Evolutionary conservation across 1,284 basidiomycete genomes (phyloP), one percentile per base, ranked within the genome.

Genomic region (Flammula alnicola): DNA sequence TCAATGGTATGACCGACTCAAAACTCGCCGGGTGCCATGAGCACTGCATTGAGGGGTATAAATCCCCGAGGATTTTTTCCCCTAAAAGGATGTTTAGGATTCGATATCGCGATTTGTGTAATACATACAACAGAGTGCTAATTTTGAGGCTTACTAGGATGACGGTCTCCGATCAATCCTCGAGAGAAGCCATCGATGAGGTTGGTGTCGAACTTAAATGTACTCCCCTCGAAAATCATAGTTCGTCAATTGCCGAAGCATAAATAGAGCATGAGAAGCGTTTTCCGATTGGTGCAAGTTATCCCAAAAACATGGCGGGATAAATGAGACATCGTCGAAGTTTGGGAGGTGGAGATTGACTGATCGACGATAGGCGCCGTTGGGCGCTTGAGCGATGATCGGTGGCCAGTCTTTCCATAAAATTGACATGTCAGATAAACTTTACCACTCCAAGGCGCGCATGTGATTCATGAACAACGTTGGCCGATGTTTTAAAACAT

Each of bases 11-110:
- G 17, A 30, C 19, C n/a, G 11, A 60, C 69, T 52, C 56, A 71
- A 33, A 69, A 71, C 30, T 58, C 54, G 42, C 73, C 73, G 4
- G 69, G 67, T 63, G 6, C 52, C 57, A 35, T 40, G 41, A 5
- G 42, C 53, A 52, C 36, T 59, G 55, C 79, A 80, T 26, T 70
- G 65, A 12, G 66, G 56, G 17, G 60, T 52, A 58, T 80, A 81
- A 40, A 75, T 67, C 17, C 57, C 33, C n/a, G n/a, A 2, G 72
- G 71, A n/a, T 75, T 60, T 14, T 78, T 77, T 20, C 78, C 79
- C 80, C 79, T 81, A 52, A 11, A 22, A 19, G 6, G 26, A 31
- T 27, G 29, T 9, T 39, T 16, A 41, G 37, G 12, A 25, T 36
- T 41, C 59, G 42, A 79, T 75, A 52, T 79, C 68, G 62, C 81